Evolutionary conservation across 768 basidiomycete species (phyloP), one percentile per base, ranked within the genome.

Genomic region (Rhizopogon roseolus): DNA sequence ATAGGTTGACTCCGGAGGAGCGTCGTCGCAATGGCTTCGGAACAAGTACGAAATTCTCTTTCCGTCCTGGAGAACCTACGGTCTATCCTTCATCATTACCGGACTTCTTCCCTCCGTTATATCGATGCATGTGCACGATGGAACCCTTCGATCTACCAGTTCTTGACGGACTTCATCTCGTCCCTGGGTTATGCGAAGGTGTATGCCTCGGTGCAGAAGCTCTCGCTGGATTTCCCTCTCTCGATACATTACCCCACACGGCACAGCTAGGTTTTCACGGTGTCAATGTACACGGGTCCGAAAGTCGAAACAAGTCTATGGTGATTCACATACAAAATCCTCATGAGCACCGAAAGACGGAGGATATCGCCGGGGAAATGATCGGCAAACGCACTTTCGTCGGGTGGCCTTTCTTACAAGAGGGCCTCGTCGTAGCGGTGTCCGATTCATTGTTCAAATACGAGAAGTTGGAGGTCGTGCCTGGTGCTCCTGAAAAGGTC

Each of bases 331-430:
- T 98, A 60, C 74, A 88, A 45, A 90, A 92, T 63, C 79, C 80
- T 0, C 79, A 86, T 65, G 90, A 93, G 56, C 71, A 70, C 43
- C 74, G 74, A 58, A 88, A 85, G 67, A 71, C 81, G 6, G 82
- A 87, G 62, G 88, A 89, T 13, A 70, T 97, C 25, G 96, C 93
- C 7, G 70, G 74, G 42, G 77, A 80, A 64, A 78, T 91, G 75
- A 73, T 98, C 42, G 93, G 90, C 14, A 73, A 86, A 64, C 80
- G 88, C 40, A 82, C 81, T 0, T 98, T 89, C 65, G 74, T 86
- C 53, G 85, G 86, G 25, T 99, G 96, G 95, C 97, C 97, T 0
- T 98, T 95, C 78, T 71, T 99, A 40, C 89, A 90, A 60, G 97
- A 99, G 71, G 96, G 92, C 2, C 71, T 84, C 60, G 93, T 98